Percentiles rank a stretch among this genome's conserved stretches.
Conservation (phyloP, 1,284 basidiomycete genomes). For the Leccinum pachyderme region DNA sequence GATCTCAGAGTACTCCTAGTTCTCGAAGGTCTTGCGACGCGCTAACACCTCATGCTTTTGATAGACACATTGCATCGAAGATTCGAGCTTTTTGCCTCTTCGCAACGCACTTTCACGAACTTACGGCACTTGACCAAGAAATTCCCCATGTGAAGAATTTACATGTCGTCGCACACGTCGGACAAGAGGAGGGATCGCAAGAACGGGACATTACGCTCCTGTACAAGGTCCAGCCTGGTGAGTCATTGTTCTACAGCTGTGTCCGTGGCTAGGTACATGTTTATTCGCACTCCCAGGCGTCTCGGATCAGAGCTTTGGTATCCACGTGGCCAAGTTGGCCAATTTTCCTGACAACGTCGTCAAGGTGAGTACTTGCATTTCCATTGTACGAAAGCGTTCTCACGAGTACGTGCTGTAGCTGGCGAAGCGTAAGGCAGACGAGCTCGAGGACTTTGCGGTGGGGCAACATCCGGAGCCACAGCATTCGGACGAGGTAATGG, state of each 20-base stretch:
- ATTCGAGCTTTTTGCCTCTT: conserved; percentile 95
- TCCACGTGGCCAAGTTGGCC: conserved; percentile 95
- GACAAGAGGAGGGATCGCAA: conserved; percentile 55
- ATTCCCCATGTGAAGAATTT: conserved; percentile 89
- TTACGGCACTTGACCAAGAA: conserved; percentile 84
- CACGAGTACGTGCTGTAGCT: conserved; percentile 48
- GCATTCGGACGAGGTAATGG: conserved; percentile 60
- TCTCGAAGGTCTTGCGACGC: neutral
- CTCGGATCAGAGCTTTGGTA: conserved; percentile 97
- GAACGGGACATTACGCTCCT: conserved; percentile 90
- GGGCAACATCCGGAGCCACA: conserved; percentile 43
- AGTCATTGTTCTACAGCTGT: conserved; percentile 14
- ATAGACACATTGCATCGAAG: conserved; percentile 86
- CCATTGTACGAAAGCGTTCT: neutral
- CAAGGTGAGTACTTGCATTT: conserved; percentile 51
- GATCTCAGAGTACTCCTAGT: conserved; percentile 78
- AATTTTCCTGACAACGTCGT: conserved; percentile 96
- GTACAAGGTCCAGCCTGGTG: conserved; percentile 95
- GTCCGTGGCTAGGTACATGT: neutral
- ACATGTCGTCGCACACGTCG: conserved; percentile 94
- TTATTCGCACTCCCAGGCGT: conserved; percentile 47
- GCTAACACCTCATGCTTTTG: neutral
- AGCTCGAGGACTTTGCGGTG: conserved; percentile 89
- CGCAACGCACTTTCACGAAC: conserved; percentile 97
- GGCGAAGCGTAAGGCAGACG: conserved; percentile 93